phyloP scores from a whole-genome alignment of 1,284 basidiomycete species.

The Athelia sp. region DNA sequence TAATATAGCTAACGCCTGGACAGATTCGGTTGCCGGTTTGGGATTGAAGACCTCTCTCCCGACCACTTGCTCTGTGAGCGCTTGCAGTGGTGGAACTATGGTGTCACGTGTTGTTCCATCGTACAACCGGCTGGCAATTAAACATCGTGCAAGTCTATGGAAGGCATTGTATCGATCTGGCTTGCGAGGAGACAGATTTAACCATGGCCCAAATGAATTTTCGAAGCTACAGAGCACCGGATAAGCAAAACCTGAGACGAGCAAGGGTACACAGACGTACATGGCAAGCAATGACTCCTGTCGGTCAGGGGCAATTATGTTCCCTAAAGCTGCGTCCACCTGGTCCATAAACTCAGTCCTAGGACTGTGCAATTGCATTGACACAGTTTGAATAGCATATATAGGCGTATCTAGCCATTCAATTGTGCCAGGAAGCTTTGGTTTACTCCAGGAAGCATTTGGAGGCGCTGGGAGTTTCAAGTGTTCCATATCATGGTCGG shows the following conservation, averaged over 20 bases:
- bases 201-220: not conserved
- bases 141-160: not conserved
- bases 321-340: not conserved
- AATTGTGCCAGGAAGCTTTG: not conserved
- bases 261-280: not conserved
- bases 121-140: not conserved
- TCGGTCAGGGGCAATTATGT: not conserved
- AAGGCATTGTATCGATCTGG: not conserved
- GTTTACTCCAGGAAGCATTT: not conserved
- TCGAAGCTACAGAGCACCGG: not conserved
- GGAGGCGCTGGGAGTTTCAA: not conserved
- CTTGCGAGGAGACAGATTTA: not conserved
- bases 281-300: not conserved
- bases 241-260: not conserved
- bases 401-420: slow-evolving; percentile 1
- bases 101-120: not conserved
- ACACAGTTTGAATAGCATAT: not conserved
- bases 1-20: not conserved
- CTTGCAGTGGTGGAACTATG: not conserved
- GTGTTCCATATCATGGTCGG: not conserved
- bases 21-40: not conserved
- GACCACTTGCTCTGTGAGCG: not conserved
- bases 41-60: not conserved
- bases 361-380: not conserved
- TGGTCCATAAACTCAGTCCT: not conserved